Evolutionary conservation across 1,284 basidiomycete genomes (phyloP), one percentile per base, ranked within the genome.

Genomic region (Crepidotus sp.): DNA sequence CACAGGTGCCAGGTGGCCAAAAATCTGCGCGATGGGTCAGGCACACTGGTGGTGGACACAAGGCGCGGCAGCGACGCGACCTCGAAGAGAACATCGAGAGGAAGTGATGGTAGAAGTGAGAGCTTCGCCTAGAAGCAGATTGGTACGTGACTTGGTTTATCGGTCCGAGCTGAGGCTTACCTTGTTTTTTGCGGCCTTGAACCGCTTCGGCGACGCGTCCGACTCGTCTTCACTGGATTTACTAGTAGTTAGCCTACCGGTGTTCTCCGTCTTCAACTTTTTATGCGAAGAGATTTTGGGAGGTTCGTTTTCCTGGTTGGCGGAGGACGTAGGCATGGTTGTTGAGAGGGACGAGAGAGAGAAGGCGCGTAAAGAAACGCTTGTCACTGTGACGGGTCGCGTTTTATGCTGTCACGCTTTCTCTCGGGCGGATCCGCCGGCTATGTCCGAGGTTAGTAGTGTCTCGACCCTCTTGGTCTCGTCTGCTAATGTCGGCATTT

Each of bases 31-130:
- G 13, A n/a, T 4, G 4, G 5, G 9, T 9, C 14, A 11, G 9
- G 11, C 11, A n/a, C 15, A 10, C 10, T 24, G 31, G n/a, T 6
- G n/a, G 10, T 14, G 13, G 9, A 24, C 15, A 14, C 21, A 21
- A 19, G 36, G 26, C 27, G 22, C 40, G 52, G 4, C n/a, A n/a
- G n/a, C n/a, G n/a, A n/a, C n/a, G n/a, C n/a, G 13, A 57, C 60
- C 51, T 60, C 60, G 22, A 59, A 58, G 18, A 60, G 30, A 24
- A 59, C 39, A 46, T 61, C 60, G 24, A 60, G 36, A 14, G 60
- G 59, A n/a, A 60, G 37, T 3, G 55, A 54, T 2, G 53, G 52
- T 4, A 60, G 36, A n/a, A 54, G 35, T 1, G 49, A 51, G 14
- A 60, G 45, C 18, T 46, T 49, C 6, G 42, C 42, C 42, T 45